A percentile compares a stretch with the other conserved stretches of the same genome.
These are phyloP conservation scores for Talaromyces adpressus DNA, from an alignment of 495 filamentous ascomycete genomes.

Conservation along the genomic window DNA sequence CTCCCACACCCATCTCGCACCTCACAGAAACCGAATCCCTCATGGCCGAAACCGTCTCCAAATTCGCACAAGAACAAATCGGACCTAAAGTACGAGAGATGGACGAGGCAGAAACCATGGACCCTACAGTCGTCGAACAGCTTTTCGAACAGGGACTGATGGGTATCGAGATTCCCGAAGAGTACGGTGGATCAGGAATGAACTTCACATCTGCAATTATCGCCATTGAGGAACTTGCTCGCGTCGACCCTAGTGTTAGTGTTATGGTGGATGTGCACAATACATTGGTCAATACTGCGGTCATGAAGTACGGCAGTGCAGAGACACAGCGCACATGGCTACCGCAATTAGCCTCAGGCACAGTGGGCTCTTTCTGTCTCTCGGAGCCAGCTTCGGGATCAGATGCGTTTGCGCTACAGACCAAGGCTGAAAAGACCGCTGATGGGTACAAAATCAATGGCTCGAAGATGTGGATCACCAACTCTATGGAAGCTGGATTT, in stretches of 20 bases:
- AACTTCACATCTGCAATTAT: constrained; percentile 96
- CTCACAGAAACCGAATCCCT: constrained; percentile 82
- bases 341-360: constrained; percentile 78
- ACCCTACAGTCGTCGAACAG: constrained; percentile 77
- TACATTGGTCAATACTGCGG: constrained; percentile 90
- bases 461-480: constrained; percentile 99
- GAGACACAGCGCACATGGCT: constrained; percentile 77
- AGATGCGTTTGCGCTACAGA: constrained; percentile 92
- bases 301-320: constrained; percentile 76
- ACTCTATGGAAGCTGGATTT: constrained; percentile 84
- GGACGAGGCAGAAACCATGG: constrained; percentile 96
- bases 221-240: constrained; percentile 92
- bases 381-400: constrained; percentile 90
- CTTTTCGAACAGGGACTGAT: constrained; percentile 97
- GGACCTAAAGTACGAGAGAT: constrained; percentile 92
- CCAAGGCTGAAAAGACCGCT: constrained; percentile 69
- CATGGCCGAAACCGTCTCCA: constrained; percentile 84
- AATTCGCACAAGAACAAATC: constrained; percentile 83
- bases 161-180: constrained; percentile 95
- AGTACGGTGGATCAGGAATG: constrained; percentile 95
- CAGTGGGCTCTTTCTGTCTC: constrained; percentile 92
- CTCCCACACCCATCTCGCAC: constrained; percentile 89
- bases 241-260: constrained; percentile 89
- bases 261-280: constrained; percentile 96
- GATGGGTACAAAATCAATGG: constrained; percentile 82